Percentiles rank a stretch among this genome's conserved stretches.
These are phyloP conservation scores for Starmerella lactis-condensi DNA, from an alignment of 805 yeast species.

Conservation along the genomic window DNA sequence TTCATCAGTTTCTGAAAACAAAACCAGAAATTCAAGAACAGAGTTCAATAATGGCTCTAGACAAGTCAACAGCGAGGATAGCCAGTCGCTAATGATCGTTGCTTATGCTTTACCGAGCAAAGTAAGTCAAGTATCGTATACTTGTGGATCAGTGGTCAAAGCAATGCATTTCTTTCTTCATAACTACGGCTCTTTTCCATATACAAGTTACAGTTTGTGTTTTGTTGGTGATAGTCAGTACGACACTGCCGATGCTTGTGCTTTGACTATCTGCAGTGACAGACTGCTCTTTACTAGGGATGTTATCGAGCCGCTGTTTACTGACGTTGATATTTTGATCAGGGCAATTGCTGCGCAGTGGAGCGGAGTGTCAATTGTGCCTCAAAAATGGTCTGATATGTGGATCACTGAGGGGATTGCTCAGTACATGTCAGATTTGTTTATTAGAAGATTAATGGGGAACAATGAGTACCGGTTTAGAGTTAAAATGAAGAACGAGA, in stretches of 20 bases:
- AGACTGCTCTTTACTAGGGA: constrained; percentile 51
- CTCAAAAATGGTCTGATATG: constrained; percentile 54
- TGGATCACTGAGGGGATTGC: constrained; percentile 86
- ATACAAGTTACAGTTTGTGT: constrained; percentile 57
- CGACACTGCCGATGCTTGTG: constrained; percentile 48
- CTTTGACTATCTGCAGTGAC: constrained; percentile 44
- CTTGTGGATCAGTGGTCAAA: constrained; percentile 55
- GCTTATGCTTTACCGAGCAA: constrained; percentile 21
- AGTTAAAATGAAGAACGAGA: constrained; percentile 44
- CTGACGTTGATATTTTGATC: constrained; percentile 48
- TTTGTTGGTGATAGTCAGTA: constrained; percentile 38
- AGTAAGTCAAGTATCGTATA: constrained; percentile 32
- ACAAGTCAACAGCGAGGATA: constrained; percentile 17
- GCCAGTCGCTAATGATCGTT: constrained; percentile 12
- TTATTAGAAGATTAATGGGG: constrained; percentile 58
- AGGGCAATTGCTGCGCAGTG: constrained; percentile 71
- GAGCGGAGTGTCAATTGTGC: constrained; percentile 82
- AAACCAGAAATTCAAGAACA: constrained; percentile 3
- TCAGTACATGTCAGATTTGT: constrained; percentile 60
- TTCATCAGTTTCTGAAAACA: constrained; percentile 24
- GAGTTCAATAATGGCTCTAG: constrained; percentile 7
- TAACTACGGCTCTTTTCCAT: constrained; percentile 88
- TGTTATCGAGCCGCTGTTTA: constrained; percentile 59
- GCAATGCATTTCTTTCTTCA: constrained; percentile 70
- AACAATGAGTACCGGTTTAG: constrained; percentile 59